Conservation (phyloP, 208 protist genomes). For the Leishmania turanica region DNA sequence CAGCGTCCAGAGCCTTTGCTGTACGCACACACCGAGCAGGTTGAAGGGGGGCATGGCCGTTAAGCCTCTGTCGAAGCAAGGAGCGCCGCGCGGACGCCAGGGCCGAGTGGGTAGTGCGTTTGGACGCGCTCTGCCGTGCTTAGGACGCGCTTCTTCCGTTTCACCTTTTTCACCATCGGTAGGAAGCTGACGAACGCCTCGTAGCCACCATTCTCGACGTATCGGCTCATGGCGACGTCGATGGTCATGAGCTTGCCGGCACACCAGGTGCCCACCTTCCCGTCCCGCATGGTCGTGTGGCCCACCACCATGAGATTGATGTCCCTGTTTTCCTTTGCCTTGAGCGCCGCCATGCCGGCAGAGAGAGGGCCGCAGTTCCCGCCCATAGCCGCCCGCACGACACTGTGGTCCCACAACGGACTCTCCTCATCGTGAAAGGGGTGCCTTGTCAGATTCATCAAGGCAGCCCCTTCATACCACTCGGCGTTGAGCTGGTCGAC, state of each 20-base stretch:
- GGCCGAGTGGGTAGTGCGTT: constrained; percentile 18
- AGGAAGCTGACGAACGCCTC: constrained; percentile 22
- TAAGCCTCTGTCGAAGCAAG: not conserved
- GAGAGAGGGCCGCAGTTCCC: constrained; percentile 43
- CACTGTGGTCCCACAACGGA: constrained; percentile 44
- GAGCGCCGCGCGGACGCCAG: not conserved
- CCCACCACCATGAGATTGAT: constrained; percentile 64
- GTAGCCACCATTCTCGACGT: constrained; percentile 40
- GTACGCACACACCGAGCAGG: not conserved
- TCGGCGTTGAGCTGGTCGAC: constrained; percentile 37
- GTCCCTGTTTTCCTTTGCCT: constrained; percentile 12
- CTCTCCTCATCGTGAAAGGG: constrained; percentile 23
- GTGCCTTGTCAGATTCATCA: constrained; percentile 4
- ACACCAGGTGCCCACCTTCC: constrained; percentile 23
- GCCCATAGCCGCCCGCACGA: constrained; percentile 21
- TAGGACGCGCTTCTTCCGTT: not conserved
- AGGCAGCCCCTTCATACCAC: constrained; percentile 14
- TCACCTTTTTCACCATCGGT: not conserved
- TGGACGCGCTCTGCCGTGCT: constrained; percentile 9
- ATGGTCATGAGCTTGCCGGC: constrained; percentile 18
- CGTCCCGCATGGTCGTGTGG: constrained; percentile 41
- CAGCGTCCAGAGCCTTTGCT: not conserved
- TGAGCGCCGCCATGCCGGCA: constrained; percentile 39
- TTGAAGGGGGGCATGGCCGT: not conserved
- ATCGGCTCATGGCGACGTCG: constrained; percentile 38